Evolutionary conservation across 176 grass and related monocot genomes (phyloP), one percentile per base, ranked within the genome.

Genomic region (Triticum urartu): DNA sequence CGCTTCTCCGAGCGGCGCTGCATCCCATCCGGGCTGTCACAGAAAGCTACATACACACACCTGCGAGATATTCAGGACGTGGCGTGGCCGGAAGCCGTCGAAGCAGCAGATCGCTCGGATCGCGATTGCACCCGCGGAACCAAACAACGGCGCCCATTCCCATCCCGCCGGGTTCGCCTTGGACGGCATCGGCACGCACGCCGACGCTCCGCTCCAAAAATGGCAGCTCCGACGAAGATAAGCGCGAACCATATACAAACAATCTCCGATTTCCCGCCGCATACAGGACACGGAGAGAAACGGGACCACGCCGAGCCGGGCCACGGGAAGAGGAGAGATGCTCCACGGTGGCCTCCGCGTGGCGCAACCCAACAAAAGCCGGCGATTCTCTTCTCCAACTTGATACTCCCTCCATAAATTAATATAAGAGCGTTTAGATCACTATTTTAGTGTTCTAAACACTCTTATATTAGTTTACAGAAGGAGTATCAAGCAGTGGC

Each of bases 191-290:
- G 48, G 50, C 50, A 54, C 6, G 71, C 71, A 40, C 18, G n/a
- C 56, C n/a, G 58, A 26, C 77, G 4, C 69, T 47, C 52, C 70
- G 4, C 1, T 85, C 72, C 60, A 52, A 17, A 76, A 33, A 34
- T 58, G 47, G 72, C 72, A 85, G 59, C 59, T 66, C 83, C 62
- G 40, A 77, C 4, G 72, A 35, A 75, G 82, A 84, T 35, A 84
- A 34, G 39, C 26, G 39, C 36, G 71, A 64, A 22, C 3, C 10
- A 17, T 74, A n/a, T 7, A 4, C 36, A 6, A 60, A 42, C 68
- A 28, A 43, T 3, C 5, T 11, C 24, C 35, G 28, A 26, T 64
- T 3, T n/a, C 2, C 38, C 22, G 60, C 11, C 25, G 25, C 64
- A 59, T 59, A 21, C 18, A 59, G 21, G 18, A 59, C 18, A 21